Conservation (phyloP, 805 yeast species). For the Schwanniomyces pseudopolymorphus region DNA sequence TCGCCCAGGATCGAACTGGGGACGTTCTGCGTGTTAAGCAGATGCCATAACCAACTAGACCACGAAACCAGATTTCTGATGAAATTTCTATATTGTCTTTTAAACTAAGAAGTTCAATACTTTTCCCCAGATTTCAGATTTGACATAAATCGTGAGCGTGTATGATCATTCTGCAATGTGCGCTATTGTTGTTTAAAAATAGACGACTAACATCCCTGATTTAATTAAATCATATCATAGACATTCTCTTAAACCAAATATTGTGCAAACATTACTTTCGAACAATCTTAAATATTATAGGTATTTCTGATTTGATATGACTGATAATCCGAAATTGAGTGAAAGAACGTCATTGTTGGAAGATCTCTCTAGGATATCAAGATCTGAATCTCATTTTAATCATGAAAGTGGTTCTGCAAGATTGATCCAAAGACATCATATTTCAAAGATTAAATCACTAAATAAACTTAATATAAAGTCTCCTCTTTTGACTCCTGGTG, state of each 20-base stretch:
- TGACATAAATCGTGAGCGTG: too few relatives aligned
- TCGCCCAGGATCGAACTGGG: slow-evolving; percentile 99
- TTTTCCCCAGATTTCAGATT: too few relatives aligned
- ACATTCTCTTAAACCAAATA: too few relatives aligned
- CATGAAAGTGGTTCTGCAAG: neutral
- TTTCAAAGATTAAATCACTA: slow-evolving; percentile 14
- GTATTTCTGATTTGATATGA: neutral
- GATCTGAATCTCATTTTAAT: neutral
- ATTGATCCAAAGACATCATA: neutral
- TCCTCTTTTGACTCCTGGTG: slow-evolving; percentile 12
- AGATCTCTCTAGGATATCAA: neutral
- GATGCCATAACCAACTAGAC: slow-evolving; percentile 99
- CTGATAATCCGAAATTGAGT: neutral
- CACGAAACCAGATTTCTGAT: slow-evolving; percentile 46
- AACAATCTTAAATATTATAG: too few relatives aligned
- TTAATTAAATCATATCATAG: too few relatives aligned
- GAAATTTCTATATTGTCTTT: too few relatives aligned
- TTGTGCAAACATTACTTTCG: too few relatives aligned
- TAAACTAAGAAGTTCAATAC: too few relatives aligned
- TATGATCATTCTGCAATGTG: neutral
- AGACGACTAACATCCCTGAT: too few relatives aligned
- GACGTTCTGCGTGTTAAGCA: slow-evolving; percentile 99
- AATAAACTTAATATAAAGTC: slow-evolving; percentile 19
- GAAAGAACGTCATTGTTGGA: neutral
- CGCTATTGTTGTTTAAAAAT: neutral